phyloP scores from a whole-genome alignment of 2,329 filamentous ascomycete species.

The Fonsecaea monophora region DNA sequence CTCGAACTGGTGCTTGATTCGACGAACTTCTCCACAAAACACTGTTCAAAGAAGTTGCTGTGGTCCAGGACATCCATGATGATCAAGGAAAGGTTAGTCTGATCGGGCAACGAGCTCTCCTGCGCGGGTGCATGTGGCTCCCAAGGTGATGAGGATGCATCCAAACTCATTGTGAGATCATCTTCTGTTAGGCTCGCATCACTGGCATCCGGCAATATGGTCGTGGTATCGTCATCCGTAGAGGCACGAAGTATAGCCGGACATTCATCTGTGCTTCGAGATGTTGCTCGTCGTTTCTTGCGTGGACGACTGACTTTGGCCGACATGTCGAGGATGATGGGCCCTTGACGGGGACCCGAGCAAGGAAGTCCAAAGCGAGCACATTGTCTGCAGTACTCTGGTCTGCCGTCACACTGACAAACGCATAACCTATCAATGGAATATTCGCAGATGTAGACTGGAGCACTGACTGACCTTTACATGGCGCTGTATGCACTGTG shows the following conservation, averaged over 20 bases:
- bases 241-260: neutral
- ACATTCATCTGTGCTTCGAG: neutral
- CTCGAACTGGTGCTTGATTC: conserved; percentile 15
- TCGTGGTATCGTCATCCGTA: neutral
- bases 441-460: too few relatives aligned
- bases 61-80: neutral
- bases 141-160: neutral
- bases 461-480: conserved; percentile 11
- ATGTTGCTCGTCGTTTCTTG: conserved; percentile 4
- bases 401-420: conserved; percentile 12
- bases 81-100: neutral
- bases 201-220: neutral
- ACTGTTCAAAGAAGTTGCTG: conserved; percentile 9
- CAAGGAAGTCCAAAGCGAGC: conserved; percentile 16
- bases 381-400: conserved; percentile 17
- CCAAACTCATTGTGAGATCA: neutral
- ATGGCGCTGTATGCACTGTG: conserved; percentile 19
- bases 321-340: conserved; percentile 21
- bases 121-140: neutral
- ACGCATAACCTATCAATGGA: neutral
- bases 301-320: neutral
- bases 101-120: neutral
- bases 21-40: conserved; percentile 16
- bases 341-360: conserved; percentile 14
- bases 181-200: neutral